Percentiles rank a stretch among this genome's conserved stretches.
These are phyloP conservation scores for Mantamonas sphyraenae DNA, from an alignment of 78 protist genomes.

Conservation along the genomic window DNA sequence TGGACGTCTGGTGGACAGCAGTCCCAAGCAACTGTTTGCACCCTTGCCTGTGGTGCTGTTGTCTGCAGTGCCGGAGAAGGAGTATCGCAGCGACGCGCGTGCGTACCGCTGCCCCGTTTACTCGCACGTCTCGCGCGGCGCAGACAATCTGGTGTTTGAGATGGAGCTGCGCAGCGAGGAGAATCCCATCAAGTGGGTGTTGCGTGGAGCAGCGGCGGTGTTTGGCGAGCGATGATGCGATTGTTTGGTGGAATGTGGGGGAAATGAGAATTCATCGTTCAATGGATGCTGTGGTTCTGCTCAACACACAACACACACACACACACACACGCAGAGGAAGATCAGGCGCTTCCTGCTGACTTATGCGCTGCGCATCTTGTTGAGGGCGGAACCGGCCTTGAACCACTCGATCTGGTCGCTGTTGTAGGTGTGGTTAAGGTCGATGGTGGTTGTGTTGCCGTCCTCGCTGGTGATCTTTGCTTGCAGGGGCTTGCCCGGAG, in stretches of 20 bases:
- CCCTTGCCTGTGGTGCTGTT: constrained; percentile 58
- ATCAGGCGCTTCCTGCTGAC: too few species aligned
- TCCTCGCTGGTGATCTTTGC: constrained; percentile 8
- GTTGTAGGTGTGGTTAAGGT: constrained; percentile 82
- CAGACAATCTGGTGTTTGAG: constrained; percentile 41
- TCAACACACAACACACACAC: too few species aligned
- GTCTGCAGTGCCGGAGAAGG: constrained; percentile 27
- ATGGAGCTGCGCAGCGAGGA: constrained; percentile 43
- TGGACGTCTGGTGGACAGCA: constrained; percentile 39
- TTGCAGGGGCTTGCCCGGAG: constrained; percentile 65
- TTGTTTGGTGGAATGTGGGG: too few species aligned
- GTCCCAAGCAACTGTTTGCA: constrained; percentile 42
- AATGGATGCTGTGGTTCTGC: too few species aligned
- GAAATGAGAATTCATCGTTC: too few species aligned
- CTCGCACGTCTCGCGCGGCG: constrained; percentile 41
- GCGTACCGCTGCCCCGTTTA: constrained; percentile 79
- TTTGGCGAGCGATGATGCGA: too few species aligned
- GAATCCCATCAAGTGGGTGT: constrained; percentile 47
- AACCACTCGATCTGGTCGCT: constrained; percentile 90
- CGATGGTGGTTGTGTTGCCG: constrained; percentile 15
- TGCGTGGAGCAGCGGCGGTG: too few species aligned
- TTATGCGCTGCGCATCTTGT: constrained; percentile 60
- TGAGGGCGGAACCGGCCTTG: constrained; percentile 85
- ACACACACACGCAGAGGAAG: too few species aligned
- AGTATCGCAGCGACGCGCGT: background rate